Evolutionary conservation across 352 stramenopile species (phyloP).

Genomic region (Blastocystis sp.): DNA sequence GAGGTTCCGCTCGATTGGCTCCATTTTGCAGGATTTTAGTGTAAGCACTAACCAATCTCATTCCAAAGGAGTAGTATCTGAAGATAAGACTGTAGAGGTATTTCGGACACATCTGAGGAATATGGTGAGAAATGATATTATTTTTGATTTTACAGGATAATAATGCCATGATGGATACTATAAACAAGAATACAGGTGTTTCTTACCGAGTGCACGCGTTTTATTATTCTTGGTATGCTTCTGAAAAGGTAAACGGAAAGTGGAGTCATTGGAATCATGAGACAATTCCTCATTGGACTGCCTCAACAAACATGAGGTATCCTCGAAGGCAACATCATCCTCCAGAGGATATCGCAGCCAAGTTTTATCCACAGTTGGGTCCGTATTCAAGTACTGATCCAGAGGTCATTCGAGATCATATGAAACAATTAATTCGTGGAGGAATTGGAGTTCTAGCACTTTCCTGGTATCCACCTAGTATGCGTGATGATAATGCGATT

Average conservation of each 20-base stretch:
- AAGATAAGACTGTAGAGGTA: background rate
- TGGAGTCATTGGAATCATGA: slow-evolving; percentile 65
- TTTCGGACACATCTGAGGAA: background rate
- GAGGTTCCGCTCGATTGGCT: background rate
- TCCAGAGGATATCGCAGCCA: slow-evolving; percentile 62
- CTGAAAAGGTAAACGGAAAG: slow-evolving; percentile 39
- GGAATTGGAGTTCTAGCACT: slow-evolving; percentile 63
- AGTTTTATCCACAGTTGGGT: slow-evolving; percentile 63
- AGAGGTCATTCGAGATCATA: slow-evolving; percentile 64
- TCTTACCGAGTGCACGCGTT: slow-evolving; percentile 64
- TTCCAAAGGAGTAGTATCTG: background rate
- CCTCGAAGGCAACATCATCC: slow-evolving; percentile 62
- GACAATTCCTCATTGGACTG: slow-evolving; percentile 64
- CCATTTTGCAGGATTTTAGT: too few relatives aligned
- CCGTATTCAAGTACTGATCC: slow-evolving; percentile 63
- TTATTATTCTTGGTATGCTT: slow-evolving; percentile 66
- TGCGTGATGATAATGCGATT: slow-evolving; percentile 33
- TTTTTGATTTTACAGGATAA: background rate
- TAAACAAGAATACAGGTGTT: background rate
- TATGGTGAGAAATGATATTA: background rate
- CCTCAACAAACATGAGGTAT: slow-evolving; percentile 30
- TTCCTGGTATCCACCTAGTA: slow-evolving; percentile 63
- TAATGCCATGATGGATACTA: background rate
- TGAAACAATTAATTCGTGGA: slow-evolving; percentile 60
- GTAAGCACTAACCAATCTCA: too few relatives aligned